A percentile compares a stretch with the other conserved stretches of the same genome.
Conservation (phyloP, 2,329 filamentous ascomycete species). For the Didymella arachidicola region DNA sequence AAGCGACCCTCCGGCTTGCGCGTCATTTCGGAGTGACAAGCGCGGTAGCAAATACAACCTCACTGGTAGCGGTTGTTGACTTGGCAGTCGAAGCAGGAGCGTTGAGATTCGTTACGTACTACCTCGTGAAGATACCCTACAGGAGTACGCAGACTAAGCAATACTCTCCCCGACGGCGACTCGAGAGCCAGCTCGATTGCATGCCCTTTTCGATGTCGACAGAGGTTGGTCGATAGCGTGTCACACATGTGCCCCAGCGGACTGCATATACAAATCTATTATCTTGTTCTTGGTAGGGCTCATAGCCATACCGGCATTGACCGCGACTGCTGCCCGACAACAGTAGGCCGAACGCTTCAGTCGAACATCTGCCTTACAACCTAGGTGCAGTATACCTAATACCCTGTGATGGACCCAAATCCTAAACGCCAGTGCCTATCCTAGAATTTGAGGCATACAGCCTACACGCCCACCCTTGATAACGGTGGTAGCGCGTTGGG, state of each 20-base stretch:
- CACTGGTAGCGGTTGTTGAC: too few species aligned
- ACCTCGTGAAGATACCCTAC: too few species aligned
- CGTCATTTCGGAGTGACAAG: too few species aligned
- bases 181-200: too few species aligned
- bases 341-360: background rate
- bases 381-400: background rate
- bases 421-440: constrained; percentile 1
- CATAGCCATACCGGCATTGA: background rate
- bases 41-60: too few species aligned
- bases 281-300: background rate
- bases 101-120: too few species aligned
- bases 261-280: background rate
- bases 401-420: background rate
- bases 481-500: background rate
- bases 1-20: too few species aligned
- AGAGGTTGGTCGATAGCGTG: too few species aligned
- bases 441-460: background rate
- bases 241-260: background rate
- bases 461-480: constrained; percentile 3
- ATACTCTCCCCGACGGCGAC: too few species aligned
- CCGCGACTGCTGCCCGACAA: background rate
- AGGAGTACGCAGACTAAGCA: too few species aligned
- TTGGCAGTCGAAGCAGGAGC: too few species aligned
- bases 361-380: background rate
- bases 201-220: too few species aligned